Conservation (phyloP, 306 rosid genomes). For the Pyrus communis region DNA sequence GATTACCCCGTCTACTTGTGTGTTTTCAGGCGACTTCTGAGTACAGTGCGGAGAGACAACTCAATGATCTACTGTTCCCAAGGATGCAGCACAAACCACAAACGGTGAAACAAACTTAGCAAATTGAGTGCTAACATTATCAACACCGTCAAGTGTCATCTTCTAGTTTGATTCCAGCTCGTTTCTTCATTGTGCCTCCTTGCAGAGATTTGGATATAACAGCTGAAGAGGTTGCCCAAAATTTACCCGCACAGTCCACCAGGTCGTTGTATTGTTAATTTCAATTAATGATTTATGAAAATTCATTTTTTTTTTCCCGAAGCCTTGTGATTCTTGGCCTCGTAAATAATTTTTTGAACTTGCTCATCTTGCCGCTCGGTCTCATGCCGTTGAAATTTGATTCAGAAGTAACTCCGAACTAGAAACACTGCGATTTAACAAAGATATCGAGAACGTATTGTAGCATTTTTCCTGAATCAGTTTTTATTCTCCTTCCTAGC, state of each 20-base stretch:
- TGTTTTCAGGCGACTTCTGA: constrained; percentile 77
- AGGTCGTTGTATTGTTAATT: constrained; percentile 33
- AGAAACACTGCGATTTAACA: neutral
- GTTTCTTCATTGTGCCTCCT: constrained; percentile 3
- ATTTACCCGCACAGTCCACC: constrained; percentile 13
- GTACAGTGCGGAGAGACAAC: constrained; percentile 79
- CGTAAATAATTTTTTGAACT: neutral
- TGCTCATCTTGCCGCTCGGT: neutral
- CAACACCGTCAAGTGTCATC: constrained; percentile 7
- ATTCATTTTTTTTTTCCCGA: constrained; percentile 24
- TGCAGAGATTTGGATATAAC: constrained; percentile 19
- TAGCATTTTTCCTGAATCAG: neutral
- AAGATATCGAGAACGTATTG: neutral
- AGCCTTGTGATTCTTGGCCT: neutral
- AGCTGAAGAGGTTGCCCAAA: constrained; percentile 14
- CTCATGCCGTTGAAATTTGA: neutral
- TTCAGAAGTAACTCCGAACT: neutral
- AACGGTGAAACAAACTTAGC: constrained; percentile 55
- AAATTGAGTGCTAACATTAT: constrained; percentile 33
- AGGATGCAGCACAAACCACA: constrained; percentile 53
- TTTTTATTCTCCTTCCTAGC: neutral
- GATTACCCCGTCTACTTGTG: neutral
- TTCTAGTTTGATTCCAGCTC: constrained; percentile 14
- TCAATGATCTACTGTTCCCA: constrained; percentile 73
- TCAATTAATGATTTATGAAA: constrained; percentile 25